These are phyloP conservation scores for Fraxinus baroniana DNA, from an alignment of 305 asterid genomes.

Conservation along the genomic window DNA sequence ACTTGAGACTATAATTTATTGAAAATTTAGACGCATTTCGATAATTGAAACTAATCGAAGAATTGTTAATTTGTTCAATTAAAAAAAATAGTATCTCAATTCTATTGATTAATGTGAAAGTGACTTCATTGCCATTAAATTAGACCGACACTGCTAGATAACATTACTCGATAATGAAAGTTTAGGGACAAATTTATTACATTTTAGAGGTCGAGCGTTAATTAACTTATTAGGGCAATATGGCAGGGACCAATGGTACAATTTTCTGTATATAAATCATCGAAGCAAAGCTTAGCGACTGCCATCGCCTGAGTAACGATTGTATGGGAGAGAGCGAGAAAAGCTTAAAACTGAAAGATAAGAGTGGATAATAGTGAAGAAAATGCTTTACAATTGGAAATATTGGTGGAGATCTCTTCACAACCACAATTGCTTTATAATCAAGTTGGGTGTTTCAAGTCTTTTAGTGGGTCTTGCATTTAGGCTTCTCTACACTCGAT, in stretches of 20 bases:
- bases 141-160: too few relatives aligned
- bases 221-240: not conserved
- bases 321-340: not conserved
- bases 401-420: constrained; percentile 45
- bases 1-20: not conserved
- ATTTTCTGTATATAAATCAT: not conserved
- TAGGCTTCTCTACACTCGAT: constrained; percentile 44
- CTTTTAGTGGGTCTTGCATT: constrained; percentile 55
- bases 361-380: constrained; percentile 38
- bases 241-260: not conserved
- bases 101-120: not conserved
- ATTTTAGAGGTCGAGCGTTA: not conserved
- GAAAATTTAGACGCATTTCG: too few relatives aligned
- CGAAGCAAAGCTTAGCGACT: not conserved
- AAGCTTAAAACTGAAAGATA: not conserved
- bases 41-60: not conserved
- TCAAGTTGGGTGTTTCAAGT: constrained; percentile 56
- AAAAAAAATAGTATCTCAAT: not conserved
- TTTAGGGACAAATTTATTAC: not conserved
- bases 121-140: not conserved
- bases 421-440: constrained; percentile 43
- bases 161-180: not conserved
- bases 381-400: constrained; percentile 41
- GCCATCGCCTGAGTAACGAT: not conserved
- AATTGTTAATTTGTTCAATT: not conserved